These are phyloP conservation scores for Phaeolepiota aurea DNA, from an alignment of 768 basidiomycete genomes.

Conservation along the genomic window DNA sequence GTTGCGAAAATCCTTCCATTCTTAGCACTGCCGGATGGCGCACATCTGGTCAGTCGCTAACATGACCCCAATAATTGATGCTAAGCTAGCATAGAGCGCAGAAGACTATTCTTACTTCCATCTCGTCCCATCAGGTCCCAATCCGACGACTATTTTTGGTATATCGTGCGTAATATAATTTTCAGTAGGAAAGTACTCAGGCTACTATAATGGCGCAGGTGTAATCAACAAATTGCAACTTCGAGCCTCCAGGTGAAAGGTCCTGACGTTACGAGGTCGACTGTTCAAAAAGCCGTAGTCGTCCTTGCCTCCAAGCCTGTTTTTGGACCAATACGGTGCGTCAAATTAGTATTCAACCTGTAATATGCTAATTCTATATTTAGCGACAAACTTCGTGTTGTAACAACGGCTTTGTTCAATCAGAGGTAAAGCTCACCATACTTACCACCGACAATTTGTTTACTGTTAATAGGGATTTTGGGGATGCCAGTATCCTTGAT, in stretches of 20 bases:
- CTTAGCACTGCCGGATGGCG: constrained; percentile 93
- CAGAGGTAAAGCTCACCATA: constrained; percentile 47
- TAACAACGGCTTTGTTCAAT: constrained; percentile 85
- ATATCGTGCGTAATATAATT: constrained; percentile 71
- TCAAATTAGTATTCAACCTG: not conserved
- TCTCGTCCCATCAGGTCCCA: constrained; percentile 63
- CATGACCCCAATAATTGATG: constrained; percentile 1
- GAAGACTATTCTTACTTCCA: constrained; percentile 99
- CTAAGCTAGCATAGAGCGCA: constrained; percentile 40
- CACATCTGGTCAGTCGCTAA: constrained; percentile 66
- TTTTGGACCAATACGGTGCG: constrained; percentile 86
- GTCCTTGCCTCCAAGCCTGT: constrained; percentile 86
- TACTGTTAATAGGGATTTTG: constrained; percentile 61
- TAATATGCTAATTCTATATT: not conserved
- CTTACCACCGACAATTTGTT: too few species aligned
- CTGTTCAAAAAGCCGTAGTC: constrained; percentile 96
- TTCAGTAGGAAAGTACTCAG: not conserved
- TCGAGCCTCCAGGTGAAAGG: constrained; percentile 69
- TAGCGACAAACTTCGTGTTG: constrained; percentile 89
- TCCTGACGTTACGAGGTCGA: constrained; percentile 87
- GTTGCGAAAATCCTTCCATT: constrained; percentile 84
- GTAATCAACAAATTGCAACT: constrained; percentile 90
- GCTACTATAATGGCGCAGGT: constrained; percentile 33
- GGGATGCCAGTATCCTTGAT: constrained; percentile 79
- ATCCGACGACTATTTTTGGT: constrained; percentile 83